Conservation (phyloP, 1,284 basidiomycete genomes). For the Leccinum subrobustum region DNA sequence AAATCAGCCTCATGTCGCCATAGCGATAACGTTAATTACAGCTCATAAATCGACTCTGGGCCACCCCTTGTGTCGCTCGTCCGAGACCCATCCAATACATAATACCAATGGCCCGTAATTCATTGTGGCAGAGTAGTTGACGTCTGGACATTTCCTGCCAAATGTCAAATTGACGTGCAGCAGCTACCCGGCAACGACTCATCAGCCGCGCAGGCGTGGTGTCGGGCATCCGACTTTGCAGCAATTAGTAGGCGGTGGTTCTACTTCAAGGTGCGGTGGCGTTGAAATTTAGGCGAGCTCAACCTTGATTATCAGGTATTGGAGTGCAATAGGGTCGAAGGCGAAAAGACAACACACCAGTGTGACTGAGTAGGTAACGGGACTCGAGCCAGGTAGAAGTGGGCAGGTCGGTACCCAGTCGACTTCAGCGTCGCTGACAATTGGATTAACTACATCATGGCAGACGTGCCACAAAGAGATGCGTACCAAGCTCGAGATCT, state of each 20-base stretch:
- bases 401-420: not conserved
- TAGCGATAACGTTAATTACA: not conserved
- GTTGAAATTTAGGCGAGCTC: not conserved
- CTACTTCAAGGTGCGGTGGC: not conserved
- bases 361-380: not conserved
- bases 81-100: not conserved
- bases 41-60: not conserved
- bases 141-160: slow-evolving; percentile 6
- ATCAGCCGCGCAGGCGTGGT: not conserved
- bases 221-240: not conserved
- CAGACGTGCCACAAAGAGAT: not conserved
- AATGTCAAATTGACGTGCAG: not conserved
- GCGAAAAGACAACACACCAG: not conserved
- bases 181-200: not conserved
- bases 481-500: not conserved
- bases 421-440: not conserved
- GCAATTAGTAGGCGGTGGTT: not conserved
- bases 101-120: not conserved
- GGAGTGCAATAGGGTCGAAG: too few relatives aligned
- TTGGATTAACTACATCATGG: not conserved
- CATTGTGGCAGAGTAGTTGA: not conserved
- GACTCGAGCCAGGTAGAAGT: not conserved
- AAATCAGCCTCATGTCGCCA: not conserved
- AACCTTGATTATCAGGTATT: not conserved
- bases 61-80: not conserved